phyloP scores from a whole-genome alignment of 2,329 filamentous ascomycete genomes.

The Claviceps digitariae region DNA sequence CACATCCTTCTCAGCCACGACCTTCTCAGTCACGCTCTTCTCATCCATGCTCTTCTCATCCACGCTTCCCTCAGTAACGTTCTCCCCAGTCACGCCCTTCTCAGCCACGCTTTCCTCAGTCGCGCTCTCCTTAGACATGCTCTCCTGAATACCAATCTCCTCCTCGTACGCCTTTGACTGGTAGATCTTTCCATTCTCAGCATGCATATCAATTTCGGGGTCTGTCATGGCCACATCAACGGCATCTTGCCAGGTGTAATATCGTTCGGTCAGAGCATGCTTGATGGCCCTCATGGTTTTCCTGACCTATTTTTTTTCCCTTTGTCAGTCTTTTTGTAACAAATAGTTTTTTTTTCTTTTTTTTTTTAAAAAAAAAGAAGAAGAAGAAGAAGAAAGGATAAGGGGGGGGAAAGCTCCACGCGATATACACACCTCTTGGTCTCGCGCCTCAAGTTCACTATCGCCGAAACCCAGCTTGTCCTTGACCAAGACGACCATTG shows the following conservation, averaged over 20 bases:
- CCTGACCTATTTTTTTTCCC: conserved; percentile 41
- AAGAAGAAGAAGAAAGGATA: no score
- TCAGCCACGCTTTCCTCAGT: no score
- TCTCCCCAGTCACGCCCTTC: no score
- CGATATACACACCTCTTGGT: conserved; percentile 45
- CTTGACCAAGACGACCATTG: conserved; percentile 52
- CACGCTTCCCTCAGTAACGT: no score
- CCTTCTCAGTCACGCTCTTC: no score
- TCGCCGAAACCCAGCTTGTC: conserved; percentile 62
- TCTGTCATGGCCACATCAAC: conserved; percentile 50
- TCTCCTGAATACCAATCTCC: conserved; percentile 13
- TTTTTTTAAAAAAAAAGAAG: no score
- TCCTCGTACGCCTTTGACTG: conserved; percentile 28
- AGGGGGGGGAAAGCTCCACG: not conserved
- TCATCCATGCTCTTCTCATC: no score
- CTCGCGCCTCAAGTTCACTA: conserved; percentile 48
- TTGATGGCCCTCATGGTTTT: conserved; percentile 73
- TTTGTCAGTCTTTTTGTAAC: conserved; percentile 5
- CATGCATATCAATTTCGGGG: conserved; percentile 48
- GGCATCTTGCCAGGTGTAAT: conserved; percentile 76
- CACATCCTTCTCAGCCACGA: no score
- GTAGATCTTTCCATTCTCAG: conserved; percentile 34
- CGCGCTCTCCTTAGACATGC: conserved; percentile 14
- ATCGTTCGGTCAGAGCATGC: conserved; percentile 74
- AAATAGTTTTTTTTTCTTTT: no score